Base-by-base conservation (phyloP, 345 rosid genomes). In the Acer negundo region DNA sequence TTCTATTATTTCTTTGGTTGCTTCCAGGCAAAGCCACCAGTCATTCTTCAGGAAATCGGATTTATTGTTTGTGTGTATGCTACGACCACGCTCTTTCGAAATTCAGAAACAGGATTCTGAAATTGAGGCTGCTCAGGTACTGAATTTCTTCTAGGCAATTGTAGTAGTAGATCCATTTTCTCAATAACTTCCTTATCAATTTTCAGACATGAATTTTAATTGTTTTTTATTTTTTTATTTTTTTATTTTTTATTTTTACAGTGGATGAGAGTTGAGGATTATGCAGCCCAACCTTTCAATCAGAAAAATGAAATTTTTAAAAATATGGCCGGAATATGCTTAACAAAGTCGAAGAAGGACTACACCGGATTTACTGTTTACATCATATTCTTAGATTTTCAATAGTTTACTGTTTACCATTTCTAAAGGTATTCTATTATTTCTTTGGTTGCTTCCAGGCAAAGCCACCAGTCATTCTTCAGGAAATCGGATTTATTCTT, bases 191-290 rank as follows among this genome's bases (percentile, higher is more conserved):
- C 44, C 8, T 4, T 5, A 5, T 40, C 44, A 6, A 40, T 6
- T 40, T 7, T 40, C 31, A 40, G 8, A 40, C 3, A 40, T 2
- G 9, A 40, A 40, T 40, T 40, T 40, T 40, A 0, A 40, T 40
- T 40, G 7, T 40, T 40, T 7, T 40, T 40, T 1, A 40, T 28
- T 28, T 28, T 28, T n/a, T n/a, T n/a, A n/a, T n/a, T n/a, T n/a
- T n/a, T 28, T 28, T 2, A 28, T 47, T 47, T 47, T 40, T n/a
- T n/a, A n/a, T n/a, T n/a, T 5, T 47, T 47, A 10, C 80, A 94
- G 97, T 94, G 98, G 94, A 92, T 94, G 93, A 79, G 88, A 9
- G 67, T 89, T 20, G 77, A 86, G 38, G 97, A 92, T 17, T 94
- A 92, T 53, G 86, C 89, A 49, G 82, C 84, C 8, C 97, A 94